A percentile compares a stretch with the other conserved stretches of the same genome.
Evolutionary conservation across 2,329 filamentous ascomycete species (phyloP).

Genomic region (Aspergillus fijiensis): DNA sequence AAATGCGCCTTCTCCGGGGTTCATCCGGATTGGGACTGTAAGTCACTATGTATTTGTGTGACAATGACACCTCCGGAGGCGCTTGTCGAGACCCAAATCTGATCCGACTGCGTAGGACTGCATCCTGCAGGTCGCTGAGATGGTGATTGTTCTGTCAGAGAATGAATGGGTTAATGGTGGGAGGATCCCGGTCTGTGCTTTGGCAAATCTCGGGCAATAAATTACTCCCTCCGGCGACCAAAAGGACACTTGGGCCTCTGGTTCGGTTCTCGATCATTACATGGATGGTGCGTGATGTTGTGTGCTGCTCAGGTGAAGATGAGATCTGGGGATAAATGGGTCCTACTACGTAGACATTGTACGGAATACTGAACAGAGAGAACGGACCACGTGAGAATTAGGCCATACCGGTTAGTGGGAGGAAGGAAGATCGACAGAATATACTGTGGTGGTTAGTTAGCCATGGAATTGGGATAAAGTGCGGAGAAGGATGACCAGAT

Average conservation of each 20-base stretch:
- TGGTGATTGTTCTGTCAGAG: neutral
- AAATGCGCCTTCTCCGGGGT: neutral
- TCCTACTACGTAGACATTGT: too few relatives aligned
- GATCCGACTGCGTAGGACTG: conserved; percentile 13
- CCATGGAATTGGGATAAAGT: neutral
- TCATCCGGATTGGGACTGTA: conserved; percentile 1
- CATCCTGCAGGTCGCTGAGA: conserved; percentile 4
- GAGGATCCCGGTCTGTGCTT: neutral
- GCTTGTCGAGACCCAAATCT: neutral
- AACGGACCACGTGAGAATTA: neutral
- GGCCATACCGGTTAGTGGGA: neutral
- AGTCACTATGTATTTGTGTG: neutral
- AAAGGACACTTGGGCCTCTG: neutral
- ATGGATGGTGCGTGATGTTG: neutral
- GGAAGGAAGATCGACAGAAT: neutral
- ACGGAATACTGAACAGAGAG: neutral
- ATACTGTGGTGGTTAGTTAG: neutral
- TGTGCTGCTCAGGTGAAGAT: neutral
- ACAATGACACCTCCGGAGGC: neutral
- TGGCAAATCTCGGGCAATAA: neutral
- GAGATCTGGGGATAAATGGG: neutral
- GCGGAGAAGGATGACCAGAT: conserved; percentile 5
- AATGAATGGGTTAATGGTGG: neutral
- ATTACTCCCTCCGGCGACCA: neutral
- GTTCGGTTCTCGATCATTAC: neutral